A percentile compares a stretch with the other conserved stretches of the same genome.
phyloP scores from a whole-genome alignment of 2,329 filamentous ascomycete genomes.

The Pestalotiopsis sp. region DNA sequence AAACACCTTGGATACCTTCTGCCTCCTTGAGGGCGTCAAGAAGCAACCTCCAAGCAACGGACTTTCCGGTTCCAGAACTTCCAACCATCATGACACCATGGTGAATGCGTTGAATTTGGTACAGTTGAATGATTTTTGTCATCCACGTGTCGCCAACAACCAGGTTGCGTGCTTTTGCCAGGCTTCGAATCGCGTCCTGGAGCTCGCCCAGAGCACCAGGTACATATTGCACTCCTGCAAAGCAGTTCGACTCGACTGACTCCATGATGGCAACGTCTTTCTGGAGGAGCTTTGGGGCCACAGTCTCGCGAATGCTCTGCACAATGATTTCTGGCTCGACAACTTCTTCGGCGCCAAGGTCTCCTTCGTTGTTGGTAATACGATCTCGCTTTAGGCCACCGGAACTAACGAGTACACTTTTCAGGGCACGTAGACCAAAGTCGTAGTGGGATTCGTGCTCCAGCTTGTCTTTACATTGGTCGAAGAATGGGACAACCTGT shows the following conservation, averaged over 20 bases:
- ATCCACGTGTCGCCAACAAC: conserved; percentile 95
- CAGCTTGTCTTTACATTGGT: conserved; percentile 77
- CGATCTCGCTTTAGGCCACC: conserved; percentile 91
- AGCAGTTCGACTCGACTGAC: conserved; percentile 80
- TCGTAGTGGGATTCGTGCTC: conserved; percentile 99
- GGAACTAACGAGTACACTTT: conserved; percentile 98
- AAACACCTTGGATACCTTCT: conserved; percentile 91
- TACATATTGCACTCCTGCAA: conserved; percentile 91
- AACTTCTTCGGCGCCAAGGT: conserved; percentile 67
- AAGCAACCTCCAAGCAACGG: conserved; percentile 89
- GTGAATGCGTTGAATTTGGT: conserved; percentile 96
- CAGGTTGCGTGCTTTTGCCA: conserved; percentile 83
- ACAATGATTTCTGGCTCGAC: conserved; percentile 98
- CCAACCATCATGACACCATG: conserved; percentile 99
- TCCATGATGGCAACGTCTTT: conserved; percentile 89
- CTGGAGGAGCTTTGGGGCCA: conserved; percentile 94
- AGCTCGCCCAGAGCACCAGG: conserved; percentile 83
- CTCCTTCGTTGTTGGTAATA: conserved; percentile 60
- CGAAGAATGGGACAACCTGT: conserved; percentile 98
- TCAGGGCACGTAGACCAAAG: conserved; percentile 94
- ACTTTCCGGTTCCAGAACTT: conserved; percentile 96
- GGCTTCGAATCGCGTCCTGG: conserved; percentile 77
- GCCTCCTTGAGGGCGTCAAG: conserved; percentile 89
- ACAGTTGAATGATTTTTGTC: conserved; percentile 94
- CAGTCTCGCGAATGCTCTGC: conserved; percentile 97